Conservation (phyloP, 257 asterid genomes). For the Jaltomata sinuosa region DNA sequence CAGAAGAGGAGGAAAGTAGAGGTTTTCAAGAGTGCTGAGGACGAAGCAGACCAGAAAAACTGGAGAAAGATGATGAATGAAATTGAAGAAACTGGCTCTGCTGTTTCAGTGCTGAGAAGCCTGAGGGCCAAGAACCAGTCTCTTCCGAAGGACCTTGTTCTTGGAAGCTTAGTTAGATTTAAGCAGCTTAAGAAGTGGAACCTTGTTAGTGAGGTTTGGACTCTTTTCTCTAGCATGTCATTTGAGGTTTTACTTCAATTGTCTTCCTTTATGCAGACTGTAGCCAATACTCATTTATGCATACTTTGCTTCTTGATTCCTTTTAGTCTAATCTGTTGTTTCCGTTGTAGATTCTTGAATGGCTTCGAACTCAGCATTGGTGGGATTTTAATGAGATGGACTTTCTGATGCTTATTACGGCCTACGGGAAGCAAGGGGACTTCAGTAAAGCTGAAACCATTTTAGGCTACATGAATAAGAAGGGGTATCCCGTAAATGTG, state of each 20-base stretch:
- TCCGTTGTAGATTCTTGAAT: slow-evolving; percentile 64
- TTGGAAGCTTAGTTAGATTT: slow-evolving; percentile 84
- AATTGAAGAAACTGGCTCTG: slow-evolving; percentile 80
- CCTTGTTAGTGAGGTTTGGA: slow-evolving; percentile 81
- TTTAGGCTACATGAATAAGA: slow-evolving; percentile 64
- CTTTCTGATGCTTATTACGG: slow-evolving; percentile 86
- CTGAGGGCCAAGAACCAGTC: slow-evolving; percentile 53
- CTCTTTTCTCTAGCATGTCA: not conserved
- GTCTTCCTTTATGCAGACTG: not conserved
- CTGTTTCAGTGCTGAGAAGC: slow-evolving; percentile 58
- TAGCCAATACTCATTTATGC: not conserved
- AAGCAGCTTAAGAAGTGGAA: slow-evolving; percentile 98
- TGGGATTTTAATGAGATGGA: slow-evolving; percentile 98
- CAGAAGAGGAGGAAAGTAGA: slow-evolving; percentile 83
- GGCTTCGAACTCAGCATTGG: slow-evolving; percentile 95
- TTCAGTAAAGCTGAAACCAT: slow-evolving; percentile 79
- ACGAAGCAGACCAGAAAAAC: slow-evolving; percentile 71
- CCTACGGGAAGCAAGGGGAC: slow-evolving; percentile 87
- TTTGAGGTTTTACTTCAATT: not conserved
- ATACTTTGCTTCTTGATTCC: not conserved
- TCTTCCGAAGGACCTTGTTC: slow-evolving; percentile 68
- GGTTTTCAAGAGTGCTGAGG: slow-evolving; percentile 62
- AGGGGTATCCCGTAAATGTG: slow-evolving; percentile 74
- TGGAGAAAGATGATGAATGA: slow-evolving; percentile 90
- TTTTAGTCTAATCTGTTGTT: not conserved